Base-by-base conservation (phyloP, 306 rosid species). In the Cucumis hystrix region DNA sequence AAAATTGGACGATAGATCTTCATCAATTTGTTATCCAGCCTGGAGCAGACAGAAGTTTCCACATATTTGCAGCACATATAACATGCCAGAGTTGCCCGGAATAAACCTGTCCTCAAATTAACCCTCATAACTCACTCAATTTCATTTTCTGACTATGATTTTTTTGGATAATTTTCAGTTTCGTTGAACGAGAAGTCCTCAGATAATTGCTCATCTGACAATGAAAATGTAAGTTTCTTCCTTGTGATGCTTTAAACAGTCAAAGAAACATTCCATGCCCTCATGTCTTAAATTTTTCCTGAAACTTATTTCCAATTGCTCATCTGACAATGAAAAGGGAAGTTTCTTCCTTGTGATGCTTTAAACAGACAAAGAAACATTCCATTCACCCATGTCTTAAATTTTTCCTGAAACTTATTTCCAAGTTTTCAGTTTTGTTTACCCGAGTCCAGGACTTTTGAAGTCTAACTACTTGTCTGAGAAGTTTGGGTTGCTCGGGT, bases 291-390 rank as follows among this genome's bases (percentile, higher is more conserved):
- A 56, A 54, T 16, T 59, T 75, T 75, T 18, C 12, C 16, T 61
- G 57, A 45, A 43, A 70, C n/a, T 20, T 45, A 49, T 21, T 21
- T 43, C 57, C 67, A 77, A 45, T 71, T 79, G 83, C 80, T 80
- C 70, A 6, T 83, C 83, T 49, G 74, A 75, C 82, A 77, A 60
- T 75, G 88, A 87, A 75, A 77, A 79, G 97, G 98, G 89, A 87
- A 72, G 75, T 80, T n/a, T 79, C 51, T 51, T 75, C 63, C 54
- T 45, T 69, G 7, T 67, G 37, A 43, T 23, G 6, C 21, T 54
- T 45, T 59, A 39, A 67, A 67, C 30, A 40, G 54, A 40, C n/a
- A 65, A 11, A n/a, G 51, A 40, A 40, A 40, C n/a, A 20, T 8
- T n/a, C 10, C 74, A 40, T 15, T 8, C 23, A 43, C 43, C 23